Evolutionary conservation across 306 rosid species (phyloP), one percentile per base, ranked within the genome.

Genomic region (Glycine soja): DNA sequence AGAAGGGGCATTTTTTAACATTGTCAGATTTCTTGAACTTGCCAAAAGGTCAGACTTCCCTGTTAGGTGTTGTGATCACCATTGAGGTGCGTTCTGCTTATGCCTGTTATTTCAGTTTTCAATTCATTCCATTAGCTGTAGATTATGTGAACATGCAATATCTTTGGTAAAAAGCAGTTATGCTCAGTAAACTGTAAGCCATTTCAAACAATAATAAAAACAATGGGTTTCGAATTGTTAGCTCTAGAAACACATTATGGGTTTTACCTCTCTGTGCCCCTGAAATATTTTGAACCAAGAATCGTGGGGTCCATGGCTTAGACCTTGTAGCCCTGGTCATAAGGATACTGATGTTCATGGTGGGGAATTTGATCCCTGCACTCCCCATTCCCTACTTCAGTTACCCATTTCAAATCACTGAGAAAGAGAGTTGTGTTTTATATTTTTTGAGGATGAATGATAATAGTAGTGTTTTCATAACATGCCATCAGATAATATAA

Each of bases 21-120:
- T 73, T 95, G 74, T 71, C 90, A 36, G 92, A 89, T 3, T 95
- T 93, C 86, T 85, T 95, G 89, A 72, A 80, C 59, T 61, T 93
- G 90, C 83, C 97, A 74, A 93, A 88, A 87, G 86, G 70, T 19
- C 43, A 85, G 2, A 62, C 81, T 64, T 84, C 96, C 80, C 90
- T 92, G 48, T 72, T 86, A 18, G 94, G 97, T 73, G 85, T 91
- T 83, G 43, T 88, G 90, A 89, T 95, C 83, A 82, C 74, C 78
- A 74, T 95, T 53, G 92, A 95, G 94, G 98, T 93, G 80, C 47
- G 89, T 18, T 70, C 45, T 78, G 47, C 56, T 38, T 34, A 24
- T 81, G 58, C 79, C 69, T 78, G 12, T 36, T 48, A 58, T 69
- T 80, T 50, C 47, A 67, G 10, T 74, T 42, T 46, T 24, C 3